These are phyloP conservation scores for Fusarium protoensiforme DNA, from an alignment of 2,329 filamentous ascomycete species.

Conservation along the genomic window DNA sequence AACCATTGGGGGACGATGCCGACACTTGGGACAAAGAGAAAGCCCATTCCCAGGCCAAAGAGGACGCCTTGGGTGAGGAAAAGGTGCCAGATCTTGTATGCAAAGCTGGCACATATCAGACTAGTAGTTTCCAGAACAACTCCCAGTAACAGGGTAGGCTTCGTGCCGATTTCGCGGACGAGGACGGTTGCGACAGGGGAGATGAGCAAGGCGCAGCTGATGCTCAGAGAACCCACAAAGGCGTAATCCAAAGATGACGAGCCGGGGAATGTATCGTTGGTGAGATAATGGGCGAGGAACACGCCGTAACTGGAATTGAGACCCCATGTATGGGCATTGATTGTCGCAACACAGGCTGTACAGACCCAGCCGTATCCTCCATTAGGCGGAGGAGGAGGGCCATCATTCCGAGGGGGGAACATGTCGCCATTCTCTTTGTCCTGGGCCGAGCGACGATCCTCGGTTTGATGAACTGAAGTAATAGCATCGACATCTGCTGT, in stretches of 20 bases:
- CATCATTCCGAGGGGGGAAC: slow-evolving; percentile 20
- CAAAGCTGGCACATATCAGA: slow-evolving; percentile 77
- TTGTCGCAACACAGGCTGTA: slow-evolving; percentile 53
- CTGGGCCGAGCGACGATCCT: slow-evolving; percentile 3
- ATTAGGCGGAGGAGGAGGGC: slow-evolving; percentile 58
- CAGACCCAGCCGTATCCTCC: slow-evolving; percentile 68
- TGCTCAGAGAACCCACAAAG: slow-evolving; percentile 70
- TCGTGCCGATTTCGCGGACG: slow-evolving; percentile 72
- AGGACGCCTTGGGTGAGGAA: slow-evolving; percentile 79
- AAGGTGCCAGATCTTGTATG: slow-evolving; percentile 77
- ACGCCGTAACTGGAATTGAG: slow-evolving; percentile 67
- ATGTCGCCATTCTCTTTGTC: slow-evolving; percentile 22
- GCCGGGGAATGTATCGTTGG: slow-evolving; percentile 69
- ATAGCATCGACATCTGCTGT: slow-evolving; percentile 37
- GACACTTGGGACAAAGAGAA: slow-evolving; percentile 77
- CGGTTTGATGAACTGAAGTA: slow-evolving; percentile 19
- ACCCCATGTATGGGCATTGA: slow-evolving; percentile 81
- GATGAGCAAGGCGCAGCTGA: slow-evolving; percentile 66
- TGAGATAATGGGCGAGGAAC: slow-evolving; percentile 68
- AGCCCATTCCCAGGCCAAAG: slow-evolving; percentile 83
- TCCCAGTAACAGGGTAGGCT: slow-evolving; percentile 71
- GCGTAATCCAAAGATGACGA: slow-evolving; percentile 76
- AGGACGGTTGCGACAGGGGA: slow-evolving; percentile 74
- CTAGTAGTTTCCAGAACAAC: slow-evolving; percentile 71
- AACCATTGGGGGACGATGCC: slow-evolving; percentile 82